Evolutionary conservation across 1,284 basidiomycete genomes (phyloP).

Genomic region (Earliella scabrosa): DNA sequence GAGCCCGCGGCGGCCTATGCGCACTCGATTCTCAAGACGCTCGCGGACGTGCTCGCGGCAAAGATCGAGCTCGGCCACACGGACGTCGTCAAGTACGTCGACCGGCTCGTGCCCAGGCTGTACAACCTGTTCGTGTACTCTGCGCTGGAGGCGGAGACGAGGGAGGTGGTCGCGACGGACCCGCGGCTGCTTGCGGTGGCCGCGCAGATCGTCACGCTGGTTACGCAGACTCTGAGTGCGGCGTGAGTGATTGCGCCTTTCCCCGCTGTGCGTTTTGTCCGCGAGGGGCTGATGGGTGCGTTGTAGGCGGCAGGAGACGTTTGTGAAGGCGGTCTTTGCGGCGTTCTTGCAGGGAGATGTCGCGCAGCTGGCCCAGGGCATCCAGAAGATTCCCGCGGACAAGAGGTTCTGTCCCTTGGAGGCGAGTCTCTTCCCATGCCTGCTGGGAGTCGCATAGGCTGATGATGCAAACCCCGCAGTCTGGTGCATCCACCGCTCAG

Average conservation of each 20-base stretch:
- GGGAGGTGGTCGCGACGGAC: slow-evolving; percentile 56
- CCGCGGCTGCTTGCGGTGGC: slow-evolving; percentile 67
- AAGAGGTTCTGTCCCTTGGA: slow-evolving; percentile 49
- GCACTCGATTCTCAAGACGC: slow-evolving; percentile 78
- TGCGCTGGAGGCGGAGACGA: slow-evolving; percentile 41
- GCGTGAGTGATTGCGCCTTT: too few relatives aligned
- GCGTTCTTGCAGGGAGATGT: slow-evolving; percentile 68
- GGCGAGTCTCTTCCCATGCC: slow-evolving; percentile 38
- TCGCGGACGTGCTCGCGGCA: slow-evolving; percentile 64
- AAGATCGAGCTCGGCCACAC: slow-evolving; percentile 68
- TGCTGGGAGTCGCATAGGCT: too few relatives aligned
- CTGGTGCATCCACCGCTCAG: slow-evolving; percentile 48
- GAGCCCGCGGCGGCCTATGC: slow-evolving; percentile 79
- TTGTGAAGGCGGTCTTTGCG: slow-evolving; percentile 54
- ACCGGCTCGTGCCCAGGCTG: slow-evolving; percentile 72
- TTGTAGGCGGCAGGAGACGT: slow-evolving; percentile 59
- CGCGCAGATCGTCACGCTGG: slow-evolving; percentile 67
- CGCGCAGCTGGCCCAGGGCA: slow-evolving; percentile 55
- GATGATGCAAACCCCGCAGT: too few relatives aligned
- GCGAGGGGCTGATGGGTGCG: not conserved
- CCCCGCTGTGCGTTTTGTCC: too few relatives aligned
- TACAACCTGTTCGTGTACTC: slow-evolving; percentile 74
- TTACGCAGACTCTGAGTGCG: slow-evolving; percentile 65
- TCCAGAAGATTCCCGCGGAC: slow-evolving; percentile 48
- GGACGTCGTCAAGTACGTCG: slow-evolving; percentile 82